Base-by-base conservation (phyloP, 2,329 filamentous ascomycete genomes). In the Tolypocladium ophioglossoides region DNA sequence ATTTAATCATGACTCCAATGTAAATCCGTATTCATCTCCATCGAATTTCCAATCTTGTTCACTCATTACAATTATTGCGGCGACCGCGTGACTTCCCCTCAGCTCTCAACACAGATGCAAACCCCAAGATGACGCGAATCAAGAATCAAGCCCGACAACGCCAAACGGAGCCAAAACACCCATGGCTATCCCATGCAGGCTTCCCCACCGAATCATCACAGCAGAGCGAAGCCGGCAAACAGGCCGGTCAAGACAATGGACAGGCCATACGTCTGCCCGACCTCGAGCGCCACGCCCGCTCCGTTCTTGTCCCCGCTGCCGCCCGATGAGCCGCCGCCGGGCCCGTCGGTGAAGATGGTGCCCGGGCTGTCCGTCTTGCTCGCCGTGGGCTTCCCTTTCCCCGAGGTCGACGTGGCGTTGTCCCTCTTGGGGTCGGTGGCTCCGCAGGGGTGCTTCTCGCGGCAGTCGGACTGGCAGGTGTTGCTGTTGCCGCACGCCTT, bases 381-480 rank as follows among this genome's bases (percentile, higher is more conserved):
- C 52, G 68, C 66, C 27, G 74, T 70, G 18, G 73, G 63, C 14
- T 71, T 66, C 5, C 73, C 66, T 7, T 74, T 66, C 20, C 74
- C 71, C 8, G 75, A 70, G 9, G 73, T 72, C 9, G 75, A 70
- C 8, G 79, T 80, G 6, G 67, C 62, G 70, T 89, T 90, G 67
- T 74, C 70, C 54, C 74, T 75, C 44, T 70, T 79, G 16, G 88
- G 87, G 65, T 79, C 73, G 62, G 76, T 76, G 39, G 87, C 87
- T 66, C 88, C 87, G 68, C 88, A 92, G 3, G 84, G 86, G 71
- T 90, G 74, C 58, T 91, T 72, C 62, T 80, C 63, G 54, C 79
- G 76, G 74, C 87, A 91, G 54, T 70, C 62, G 56, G 72, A 70
- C n/a, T 78, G 68, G 67, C 87, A 91, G 61, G 77, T 76, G 69